Percentiles rank a stretch among this genome's conserved stretches.
Evolutionary conservation across 345 rosid species (phyloP).

Genomic region (Eucalyptus cloeziana): DNA sequence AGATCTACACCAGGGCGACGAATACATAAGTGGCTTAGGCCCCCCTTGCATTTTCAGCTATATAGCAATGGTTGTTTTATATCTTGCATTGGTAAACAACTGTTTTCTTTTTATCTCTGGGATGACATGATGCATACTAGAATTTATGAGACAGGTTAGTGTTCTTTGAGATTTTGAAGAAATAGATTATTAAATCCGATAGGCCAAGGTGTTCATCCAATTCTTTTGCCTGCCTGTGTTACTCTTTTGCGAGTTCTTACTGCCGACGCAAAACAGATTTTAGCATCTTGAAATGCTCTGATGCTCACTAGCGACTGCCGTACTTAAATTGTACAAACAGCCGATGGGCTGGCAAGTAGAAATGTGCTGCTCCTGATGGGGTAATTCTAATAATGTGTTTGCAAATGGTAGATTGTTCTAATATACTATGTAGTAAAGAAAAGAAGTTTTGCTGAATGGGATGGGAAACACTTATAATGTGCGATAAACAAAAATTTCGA

Average conservation of each 20-base stretch:
- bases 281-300: background rate
- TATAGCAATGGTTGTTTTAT: background rate
- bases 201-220: background rate
- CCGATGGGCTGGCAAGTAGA: background rate
- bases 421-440: too few relatives aligned
- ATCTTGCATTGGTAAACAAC: background rate
- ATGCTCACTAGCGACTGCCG: background rate
- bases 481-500: background rate
- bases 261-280: background rate
- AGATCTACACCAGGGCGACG: constrained; percentile 68
- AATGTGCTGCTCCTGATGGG: too few relatives aligned
- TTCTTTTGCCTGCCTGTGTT: background rate
- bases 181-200: background rate
- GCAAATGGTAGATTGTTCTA: too few relatives aligned
- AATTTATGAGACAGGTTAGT: background rate
- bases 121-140: background rate
- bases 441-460: background rate
- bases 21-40: constrained; percentile 22
- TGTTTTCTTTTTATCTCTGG: background rate
- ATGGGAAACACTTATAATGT: background rate
- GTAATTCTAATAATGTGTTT: background rate
- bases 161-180: background rate
- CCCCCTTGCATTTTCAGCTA: too few relatives aligned
- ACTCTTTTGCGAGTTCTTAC: background rate
- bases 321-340: background rate